Evolutionary conservation across 2,329 filamentous ascomycete genomes (phyloP).

Genomic region (Acarospora socialis): DNA sequence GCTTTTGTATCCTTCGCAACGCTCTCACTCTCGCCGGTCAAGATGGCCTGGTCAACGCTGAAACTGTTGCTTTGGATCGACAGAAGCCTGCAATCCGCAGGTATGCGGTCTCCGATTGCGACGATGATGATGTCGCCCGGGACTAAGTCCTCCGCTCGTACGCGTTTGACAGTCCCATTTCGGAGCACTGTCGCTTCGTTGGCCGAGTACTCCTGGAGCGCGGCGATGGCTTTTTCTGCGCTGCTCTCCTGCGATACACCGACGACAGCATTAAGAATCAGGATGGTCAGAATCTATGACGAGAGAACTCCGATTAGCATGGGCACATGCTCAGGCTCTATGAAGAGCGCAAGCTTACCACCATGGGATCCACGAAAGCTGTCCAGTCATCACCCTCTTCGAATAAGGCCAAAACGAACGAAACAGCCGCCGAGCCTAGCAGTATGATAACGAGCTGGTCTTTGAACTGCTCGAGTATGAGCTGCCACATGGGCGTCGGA

Average conservation of each 20-base stretch:
- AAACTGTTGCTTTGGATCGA: constrained; percentile 96
- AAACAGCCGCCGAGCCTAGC: constrained; percentile 80
- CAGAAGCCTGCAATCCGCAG: constrained; percentile 82
- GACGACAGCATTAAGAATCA: constrained; percentile 91
- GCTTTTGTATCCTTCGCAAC: constrained; percentile 66
- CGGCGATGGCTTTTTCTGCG: constrained; percentile 95
- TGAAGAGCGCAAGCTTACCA: constrained; percentile 48
- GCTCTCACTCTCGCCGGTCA: constrained; percentile 96
- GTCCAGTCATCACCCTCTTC: constrained; percentile 91
- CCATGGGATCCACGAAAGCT: constrained; percentile 88
- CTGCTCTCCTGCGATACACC: constrained; percentile 98
- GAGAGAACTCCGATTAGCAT: too few species aligned
- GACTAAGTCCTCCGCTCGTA: constrained; percentile 95
- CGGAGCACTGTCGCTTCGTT: constrained; percentile 92
- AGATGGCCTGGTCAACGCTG: constrained; percentile 86
- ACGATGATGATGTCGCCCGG: constrained; percentile 86
- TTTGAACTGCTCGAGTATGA: constrained; percentile 97
- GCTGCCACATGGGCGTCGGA: constrained; percentile 87
- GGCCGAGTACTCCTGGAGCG: constrained; percentile 95
- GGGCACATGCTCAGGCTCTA: background rate
- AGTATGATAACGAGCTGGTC: constrained; percentile 95
- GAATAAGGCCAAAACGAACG: constrained; percentile 83
- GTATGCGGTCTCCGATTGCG: constrained; percentile 80
- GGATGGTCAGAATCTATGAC: constrained; percentile 76
- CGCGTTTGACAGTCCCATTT: constrained; percentile 61